Base-by-base conservation (phyloP, 2,329 filamentous ascomycete genomes). In the Aspergillus pseudotamarii region DNA sequence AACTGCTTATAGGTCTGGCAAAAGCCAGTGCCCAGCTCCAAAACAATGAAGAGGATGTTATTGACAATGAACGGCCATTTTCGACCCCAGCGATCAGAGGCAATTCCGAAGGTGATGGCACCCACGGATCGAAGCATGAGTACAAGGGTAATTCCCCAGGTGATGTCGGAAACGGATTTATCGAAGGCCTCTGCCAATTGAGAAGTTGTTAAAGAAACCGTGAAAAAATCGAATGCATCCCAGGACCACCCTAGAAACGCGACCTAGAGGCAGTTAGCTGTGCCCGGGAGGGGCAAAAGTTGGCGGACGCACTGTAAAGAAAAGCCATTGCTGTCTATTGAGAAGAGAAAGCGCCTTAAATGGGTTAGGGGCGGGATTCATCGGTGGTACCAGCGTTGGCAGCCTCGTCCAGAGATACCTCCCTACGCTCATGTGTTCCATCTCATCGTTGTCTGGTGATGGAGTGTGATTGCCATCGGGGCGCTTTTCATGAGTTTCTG, bases 181-280 rank as follows among this genome's bases (percentile, higher is more conserved):
- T 77, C 79, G 68, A 89, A 89, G 3, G 78, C 73, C 62, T 83
- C 77, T 3, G 86, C 85, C 12, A 89, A 75, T 43, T 85, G 71
- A 6, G 78, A 75, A 19, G 88, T 82, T 0, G 85, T 86, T 57
- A 88, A 74, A 6, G 84, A 86, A 28, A 88, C 86, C 28, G 86
- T 87, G 76, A 88, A 88, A 76, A 88, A 88, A 70, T 88, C 86
- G 61, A 88, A 86, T 0, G 85, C 81, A 68, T 85, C 83, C 82
- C 83, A 85, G 2, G 79, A 78, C 83, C 85, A 88, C 2, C 80
- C 84, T 19, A 81, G 69, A 64, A 79, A 80, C 2, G 75, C 78
- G 57, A 78, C 73, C 76, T 78, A 62, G 4, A 28, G 3, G 34
- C 57, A 58, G 41, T 69, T 66, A 64, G 51, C 19, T 41, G 23